A percentile compares a stretch with the other conserved stretches of the same genome.
Evolutionary conservation across 805 yeast species (phyloP).

Genomic region (Yarrowia phangngaensis): DNA sequence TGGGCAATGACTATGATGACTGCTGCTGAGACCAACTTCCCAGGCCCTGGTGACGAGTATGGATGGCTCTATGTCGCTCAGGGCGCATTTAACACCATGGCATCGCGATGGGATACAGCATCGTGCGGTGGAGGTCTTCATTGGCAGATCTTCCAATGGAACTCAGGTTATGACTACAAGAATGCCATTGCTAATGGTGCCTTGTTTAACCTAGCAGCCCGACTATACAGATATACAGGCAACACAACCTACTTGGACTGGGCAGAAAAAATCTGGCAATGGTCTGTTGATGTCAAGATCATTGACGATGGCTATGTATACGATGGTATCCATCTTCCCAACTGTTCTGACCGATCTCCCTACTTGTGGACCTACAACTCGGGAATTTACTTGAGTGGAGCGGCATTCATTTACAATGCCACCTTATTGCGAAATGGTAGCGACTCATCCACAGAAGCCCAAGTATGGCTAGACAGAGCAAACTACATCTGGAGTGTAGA

Average conservation of each 20-base stretch:
- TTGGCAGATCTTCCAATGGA: conserved; percentile 96
- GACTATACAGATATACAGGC: conserved; percentile 77
- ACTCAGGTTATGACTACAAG: conserved; percentile 89
- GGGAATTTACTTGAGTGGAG: conserved; percentile 72
- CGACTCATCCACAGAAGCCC: conserved; percentile 29
- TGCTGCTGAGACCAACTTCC: conserved; percentile 85
- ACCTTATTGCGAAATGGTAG: conserved; percentile 50
- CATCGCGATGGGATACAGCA: conserved; percentile 73
- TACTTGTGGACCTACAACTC: conserved; percentile 85
- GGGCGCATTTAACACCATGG: conserved; percentile 89
- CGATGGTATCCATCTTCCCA: conserved; percentile 45
- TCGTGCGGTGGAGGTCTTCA: conserved; percentile 85
- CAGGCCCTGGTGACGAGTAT: conserved; percentile 63
- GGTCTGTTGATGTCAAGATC: conserved; percentile 63
- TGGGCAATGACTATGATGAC: conserved; percentile 94
- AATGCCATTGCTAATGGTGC: conserved; percentile 90
- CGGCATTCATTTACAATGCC: conserved; percentile 73
- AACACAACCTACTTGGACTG: conserved; percentile 70
- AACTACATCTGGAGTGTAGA: conserved; percentile 52
- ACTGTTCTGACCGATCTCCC: conserved; percentile 58
- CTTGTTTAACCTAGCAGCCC: conserved; percentile 78
- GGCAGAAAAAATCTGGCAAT: conserved; percentile 72
- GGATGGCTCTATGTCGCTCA: conserved; percentile 82
- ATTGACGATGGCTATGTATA: conserved; percentile 45
- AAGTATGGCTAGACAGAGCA: conserved; percentile 61